Conservation (phyloP, 768 basidiomycete genomes). For the Agaricus subrufescens region DNA sequence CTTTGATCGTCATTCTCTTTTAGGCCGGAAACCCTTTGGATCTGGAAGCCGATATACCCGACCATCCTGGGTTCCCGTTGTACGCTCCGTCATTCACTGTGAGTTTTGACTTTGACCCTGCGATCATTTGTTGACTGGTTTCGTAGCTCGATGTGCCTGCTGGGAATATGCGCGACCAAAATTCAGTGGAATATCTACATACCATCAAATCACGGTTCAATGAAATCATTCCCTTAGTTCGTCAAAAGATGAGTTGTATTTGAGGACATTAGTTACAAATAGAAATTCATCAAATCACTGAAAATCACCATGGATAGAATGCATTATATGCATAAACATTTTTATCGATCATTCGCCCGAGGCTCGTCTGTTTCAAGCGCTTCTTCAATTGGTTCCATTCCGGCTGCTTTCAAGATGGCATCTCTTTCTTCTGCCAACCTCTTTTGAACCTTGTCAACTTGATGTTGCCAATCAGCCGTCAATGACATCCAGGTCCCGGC, state of each 20-base stretch:
- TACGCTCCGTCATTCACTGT: constrained; percentile 78
- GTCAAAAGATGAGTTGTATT: constrained; percentile 13
- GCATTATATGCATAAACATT: no score
- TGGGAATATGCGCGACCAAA: constrained; percentile 73
- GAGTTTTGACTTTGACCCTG: constrained; percentile 5
- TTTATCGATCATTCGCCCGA: no score
- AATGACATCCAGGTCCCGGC: constrained; percentile 52
- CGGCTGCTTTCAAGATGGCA: constrained; percentile 5
- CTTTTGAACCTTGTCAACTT: constrained; percentile 57
- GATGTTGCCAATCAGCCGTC: constrained; percentile 61
- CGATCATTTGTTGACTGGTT: neutral
- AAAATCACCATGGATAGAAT: no score
- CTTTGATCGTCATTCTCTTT: neutral
- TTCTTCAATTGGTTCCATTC: neutral
- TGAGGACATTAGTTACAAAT: no score
- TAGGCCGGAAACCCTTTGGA: constrained; percentile 54
- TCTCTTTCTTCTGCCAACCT: constrained; percentile 45
- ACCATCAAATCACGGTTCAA: constrained; percentile 38
- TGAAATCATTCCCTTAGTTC: constrained; percentile 24
- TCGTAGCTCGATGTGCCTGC: constrained; percentile 59
- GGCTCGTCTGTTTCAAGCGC: no score
- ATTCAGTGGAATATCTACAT: constrained; percentile 53
- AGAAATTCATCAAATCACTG: no score
- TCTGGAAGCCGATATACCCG: constrained; percentile 66
- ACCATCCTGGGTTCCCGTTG: constrained; percentile 64